A percentile compares a stretch with the other conserved stretches of the same genome.
phyloP scores from a whole-genome alignment of 2,329 filamentous ascomycete species.

The Pestalotiopsis sp. region DNA sequence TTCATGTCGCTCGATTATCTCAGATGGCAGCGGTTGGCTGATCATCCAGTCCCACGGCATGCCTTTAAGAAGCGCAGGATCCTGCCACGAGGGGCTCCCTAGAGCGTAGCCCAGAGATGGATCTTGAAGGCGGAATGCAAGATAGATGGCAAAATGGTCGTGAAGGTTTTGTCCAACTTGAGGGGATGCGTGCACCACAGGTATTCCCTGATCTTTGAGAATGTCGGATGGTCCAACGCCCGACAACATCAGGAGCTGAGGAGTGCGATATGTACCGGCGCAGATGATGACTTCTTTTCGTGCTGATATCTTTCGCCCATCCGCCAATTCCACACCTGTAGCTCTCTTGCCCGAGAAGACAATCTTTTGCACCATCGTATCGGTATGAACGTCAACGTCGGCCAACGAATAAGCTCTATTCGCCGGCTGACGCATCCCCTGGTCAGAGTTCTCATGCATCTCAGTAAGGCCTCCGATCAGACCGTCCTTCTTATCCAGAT shows the following conservation, averaged over 20 bases:
- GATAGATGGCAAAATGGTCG: slow-evolving; percentile 3
- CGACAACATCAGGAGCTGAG: slow-evolving; percentile 35
- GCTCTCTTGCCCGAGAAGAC: slow-evolving; percentile 28
- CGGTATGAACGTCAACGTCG: slow-evolving; percentile 20
- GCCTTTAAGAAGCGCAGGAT: slow-evolving; percentile 11
- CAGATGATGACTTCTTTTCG: slow-evolving; percentile 34
- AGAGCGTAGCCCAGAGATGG: slow-evolving; percentile 12
- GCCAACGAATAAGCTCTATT: slow-evolving; percentile 21
- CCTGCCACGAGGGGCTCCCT: slow-evolving; percentile 7
- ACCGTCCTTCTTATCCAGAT: slow-evolving; percentile 30
- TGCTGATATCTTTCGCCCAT: slow-evolving; percentile 25
- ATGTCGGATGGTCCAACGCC: slow-evolving; percentile 30
- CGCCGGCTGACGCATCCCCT: slow-evolving; percentile 22
- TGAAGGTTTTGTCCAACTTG: slow-evolving; percentile 27
- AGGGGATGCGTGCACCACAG: slow-evolving; percentile 29
- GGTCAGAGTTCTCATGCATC: slow-evolving; percentile 24
- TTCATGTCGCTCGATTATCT: background rate
- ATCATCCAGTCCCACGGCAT: background rate
- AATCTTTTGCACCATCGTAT: slow-evolving; percentile 18
- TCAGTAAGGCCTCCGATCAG: slow-evolving; percentile 33
- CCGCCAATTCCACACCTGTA: slow-evolving; percentile 42
- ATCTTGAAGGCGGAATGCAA: slow-evolving; percentile 12
- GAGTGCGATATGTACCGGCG: slow-evolving; percentile 32
- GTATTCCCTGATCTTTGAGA: slow-evolving; percentile 34
- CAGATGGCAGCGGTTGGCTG: background rate